Evolutionary conservation across 176 grass and related monocot genomes (phyloP).

Genomic region (Oryza australiensis): DNA sequence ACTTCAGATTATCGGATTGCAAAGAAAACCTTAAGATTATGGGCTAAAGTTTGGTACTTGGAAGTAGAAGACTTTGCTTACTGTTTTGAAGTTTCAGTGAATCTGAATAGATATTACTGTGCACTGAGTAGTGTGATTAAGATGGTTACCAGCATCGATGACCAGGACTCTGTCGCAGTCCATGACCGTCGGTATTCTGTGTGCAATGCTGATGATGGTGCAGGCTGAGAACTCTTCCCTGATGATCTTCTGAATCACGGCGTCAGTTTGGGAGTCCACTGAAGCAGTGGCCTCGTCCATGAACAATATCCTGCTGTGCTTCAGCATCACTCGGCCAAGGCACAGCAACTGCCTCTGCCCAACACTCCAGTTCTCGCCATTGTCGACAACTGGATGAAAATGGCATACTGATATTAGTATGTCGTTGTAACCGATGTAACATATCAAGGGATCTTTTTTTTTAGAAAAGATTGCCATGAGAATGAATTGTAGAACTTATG

Average conservation of each 20-base stretch:
- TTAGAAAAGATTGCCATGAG: not conserved
- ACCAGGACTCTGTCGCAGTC: slow-evolving; percentile 90
- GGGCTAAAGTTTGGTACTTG: not conserved
- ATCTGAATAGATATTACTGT: not conserved
- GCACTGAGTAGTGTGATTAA: not conserved
- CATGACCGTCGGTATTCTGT: slow-evolving; percentile 99
- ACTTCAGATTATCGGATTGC: slow-evolving; percentile 4
- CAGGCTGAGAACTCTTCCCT: slow-evolving; percentile 84
- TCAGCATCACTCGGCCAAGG: slow-evolving; percentile 89
- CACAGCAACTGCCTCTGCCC: slow-evolving; percentile 92
- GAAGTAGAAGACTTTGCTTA: not conserved
- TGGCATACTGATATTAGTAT: not conserved
- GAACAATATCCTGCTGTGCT: slow-evolving; percentile 82
- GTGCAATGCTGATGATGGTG: slow-evolving; percentile 98
- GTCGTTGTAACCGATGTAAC: not conserved
- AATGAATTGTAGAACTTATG: not conserved
- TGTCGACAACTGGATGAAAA: slow-evolving; percentile 71
- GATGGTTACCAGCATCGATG: slow-evolving; percentile 75
- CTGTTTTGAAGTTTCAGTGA: slow-evolving; percentile 4
- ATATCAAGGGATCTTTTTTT: not conserved
- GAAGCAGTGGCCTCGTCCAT: slow-evolving; percentile 99
- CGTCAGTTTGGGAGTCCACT: slow-evolving; percentile 94
- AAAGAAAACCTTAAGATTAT: not conserved
- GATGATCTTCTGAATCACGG: slow-evolving; percentile 93
- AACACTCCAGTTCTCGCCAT: slow-evolving; percentile 98